Evolutionary conservation across 371 early-diverging fungal species (phyloP), one percentile per base, ranked within the genome.

Genomic region (Syncephalis plumigaleata): DNA sequence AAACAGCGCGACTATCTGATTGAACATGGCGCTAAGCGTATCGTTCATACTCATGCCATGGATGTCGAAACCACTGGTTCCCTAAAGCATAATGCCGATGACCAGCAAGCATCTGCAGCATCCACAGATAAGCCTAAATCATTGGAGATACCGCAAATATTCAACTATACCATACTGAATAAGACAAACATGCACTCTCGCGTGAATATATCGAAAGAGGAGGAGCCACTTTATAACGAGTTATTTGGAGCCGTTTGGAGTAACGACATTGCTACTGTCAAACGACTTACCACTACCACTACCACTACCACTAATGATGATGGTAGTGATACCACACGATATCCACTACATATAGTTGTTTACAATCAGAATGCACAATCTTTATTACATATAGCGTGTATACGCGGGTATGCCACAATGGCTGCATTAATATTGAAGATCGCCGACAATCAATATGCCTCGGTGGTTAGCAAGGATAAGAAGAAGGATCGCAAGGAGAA

Each of bases 241-340:
- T n/a, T 52, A 49, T 56, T 36, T 52, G 17, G 46, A 3, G 56
- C 56, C 3, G 46, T 50, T 9, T 53, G 44, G 42, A 45, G 11
- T 37, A 49, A 53, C 20, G 42, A 56, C 20, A 9, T 38, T 36
- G 23, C 17, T 9, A 27, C 11, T 8, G 42, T 56, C 23, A 31
- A 44, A 1, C 37, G 44, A 26, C 24, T 51, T 18, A n/a, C 36
- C n/a, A 20, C 15, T 36, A 11, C 22, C 37, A 7, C 7, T 31
- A 31, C 4, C 4, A 31, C 31, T 7, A 4, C 4, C 31, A 31
- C 11, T n/a, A n/a, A n/a, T n/a, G n/a, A n/a, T n/a, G n/a, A n/a
- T n/a, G n/a, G n/a, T n/a, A n/a, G n/a, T n/a, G n/a, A n/a, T n/a
- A n/a, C 31, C 31, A 11, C 4, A 31, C 31, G 11, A n/a, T 4